phyloP scores from a whole-genome alignment of 2,329 filamentous ascomycete genomes.

The Aspergillus niger region DNA sequence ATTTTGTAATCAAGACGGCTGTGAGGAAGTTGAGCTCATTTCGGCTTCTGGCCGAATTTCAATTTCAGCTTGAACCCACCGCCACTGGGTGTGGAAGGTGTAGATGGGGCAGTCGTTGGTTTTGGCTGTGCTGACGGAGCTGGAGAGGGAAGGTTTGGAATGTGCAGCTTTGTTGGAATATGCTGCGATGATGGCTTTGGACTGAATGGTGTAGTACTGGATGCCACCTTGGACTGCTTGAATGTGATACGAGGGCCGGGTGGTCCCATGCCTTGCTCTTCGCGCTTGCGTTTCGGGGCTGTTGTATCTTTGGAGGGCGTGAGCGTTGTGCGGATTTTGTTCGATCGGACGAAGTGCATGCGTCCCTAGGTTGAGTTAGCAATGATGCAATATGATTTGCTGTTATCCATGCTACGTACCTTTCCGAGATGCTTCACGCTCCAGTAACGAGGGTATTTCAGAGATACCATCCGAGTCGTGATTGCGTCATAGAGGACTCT shows the following conservation, averaged over 20 bases:
- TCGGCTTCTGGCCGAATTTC: conserved; percentile 39
- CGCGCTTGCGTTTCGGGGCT: conserved; percentile 42
- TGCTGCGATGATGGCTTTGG: conserved; percentile 21
- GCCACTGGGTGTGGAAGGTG: conserved; percentile 36
- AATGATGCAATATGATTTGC: neutral
- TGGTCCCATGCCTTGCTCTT: conserved; percentile 38
- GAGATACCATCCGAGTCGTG: conserved; percentile 51
- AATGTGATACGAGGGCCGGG: conserved; percentile 45
- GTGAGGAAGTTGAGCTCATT: conserved; percentile 22
- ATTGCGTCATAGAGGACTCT: conserved; percentile 56
- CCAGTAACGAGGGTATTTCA: conserved; percentile 62
- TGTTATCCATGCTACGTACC: conserved; percentile 32
- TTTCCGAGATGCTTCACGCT: conserved; percentile 55
- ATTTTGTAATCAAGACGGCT: conserved; percentile 1
- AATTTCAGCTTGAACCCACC: conserved; percentile 47
- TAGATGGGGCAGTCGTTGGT: conserved; percentile 29
- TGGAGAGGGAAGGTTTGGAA: conserved; percentile 35
- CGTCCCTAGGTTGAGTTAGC: conserved; percentile 36
- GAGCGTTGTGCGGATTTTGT: conserved; percentile 41
- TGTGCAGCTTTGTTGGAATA: conserved; percentile 38
- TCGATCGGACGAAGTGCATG: conserved; percentile 46
- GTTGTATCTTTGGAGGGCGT: conserved; percentile 32
- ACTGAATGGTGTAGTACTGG: conserved; percentile 29
- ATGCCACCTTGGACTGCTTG: conserved; percentile 42
- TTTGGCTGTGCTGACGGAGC: conserved; percentile 31